Base-by-base conservation (phyloP, 768 basidiomycete genomes). In the Trametes punicea region DNA sequence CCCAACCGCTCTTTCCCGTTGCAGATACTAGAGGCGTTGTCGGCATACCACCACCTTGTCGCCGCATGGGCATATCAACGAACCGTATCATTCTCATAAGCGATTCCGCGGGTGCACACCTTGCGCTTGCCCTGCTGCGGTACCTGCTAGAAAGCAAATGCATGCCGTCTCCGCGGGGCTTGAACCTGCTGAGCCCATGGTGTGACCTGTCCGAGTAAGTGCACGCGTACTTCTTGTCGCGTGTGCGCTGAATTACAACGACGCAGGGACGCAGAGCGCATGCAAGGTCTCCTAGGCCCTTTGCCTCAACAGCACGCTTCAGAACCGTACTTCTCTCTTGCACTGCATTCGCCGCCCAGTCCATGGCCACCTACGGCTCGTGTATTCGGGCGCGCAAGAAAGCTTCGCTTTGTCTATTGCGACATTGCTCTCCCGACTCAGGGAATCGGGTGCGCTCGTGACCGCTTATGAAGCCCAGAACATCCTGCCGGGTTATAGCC, bases 21-120 rank as follows among this genome's bases (percentile, higher is more conserved):
- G 0, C 86, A 87, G 25, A 74, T 93, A 0, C 70, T 93, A 9
- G 90, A 93, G 64, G 85, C 83, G 2, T 69, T 92, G 5, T 80
- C 86, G 2, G 89, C 86, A 13, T 93, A 91, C 67, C 71, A 77
- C 44, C 84, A 91, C 67, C 81, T 91, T n/a, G 73, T 87, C 30
- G 72, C 79, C 39, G 69, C 62, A 8, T 85, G 27, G 79, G 81
- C 0, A 83, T 88, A 64, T 58, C 74, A 1, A 79, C 87, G 0
- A 67, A 73, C 8, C 72, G 88, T 58, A 84, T 93, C 63, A 74
- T 90, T 50, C 42, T 91, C 21, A 74, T 75, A 20, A 90, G 90
- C 4, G 89, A 93, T 66, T 91, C 87, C 1, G 88, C 90, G 0
- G 90, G 91, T 2, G 90, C 77, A 4, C 87, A 92, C 66, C 80